Conservation (phyloP, 805 yeast genomes). For the Kockiozyma suomiensis region DNA sequence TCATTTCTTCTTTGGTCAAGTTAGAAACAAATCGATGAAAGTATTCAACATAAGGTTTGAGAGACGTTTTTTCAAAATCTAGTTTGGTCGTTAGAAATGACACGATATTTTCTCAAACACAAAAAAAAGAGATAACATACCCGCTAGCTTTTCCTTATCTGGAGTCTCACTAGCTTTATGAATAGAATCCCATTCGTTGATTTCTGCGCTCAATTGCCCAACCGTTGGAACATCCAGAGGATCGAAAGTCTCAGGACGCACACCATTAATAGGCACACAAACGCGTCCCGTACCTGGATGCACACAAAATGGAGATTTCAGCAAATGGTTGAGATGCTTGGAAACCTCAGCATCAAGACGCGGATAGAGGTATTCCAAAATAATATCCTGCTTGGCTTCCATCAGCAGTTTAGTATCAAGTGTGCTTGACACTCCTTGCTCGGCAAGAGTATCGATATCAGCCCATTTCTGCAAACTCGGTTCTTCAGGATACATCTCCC, state of each 20-base stretch:
- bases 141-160: constrained; percentile 12
- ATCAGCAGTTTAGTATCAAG: constrained; percentile 53
- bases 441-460: constrained; percentile 57
- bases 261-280: constrained; percentile 72
- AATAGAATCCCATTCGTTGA: constrained; percentile 45
- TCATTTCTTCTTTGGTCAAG: constrained; percentile 58
- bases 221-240: constrained; percentile 82
- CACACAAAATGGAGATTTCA: constrained; percentile 94
- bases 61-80: constrained; percentile 65
- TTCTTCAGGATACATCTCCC: constrained; percentile 59
- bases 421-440: constrained; percentile 43
- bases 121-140: not conserved
- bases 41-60: constrained; percentile 69
- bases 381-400: constrained; percentile 80
- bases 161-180: constrained; percentile 5
- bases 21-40: constrained; percentile 65
- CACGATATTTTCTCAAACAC: not conserved
- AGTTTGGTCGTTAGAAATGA: constrained; percentile 16
- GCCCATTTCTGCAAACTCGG: constrained; percentile 74
- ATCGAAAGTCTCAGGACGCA: constrained; percentile 56
- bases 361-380: constrained; percentile 82
- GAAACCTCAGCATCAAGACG: constrained; percentile 93
- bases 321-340: constrained; percentile 81
- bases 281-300: constrained; percentile 83
- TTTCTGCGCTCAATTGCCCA: constrained; percentile 62